Evolutionary conservation across 169 alveolate species (phyloP).

Genomic region (Eimeria sp.): DNA sequence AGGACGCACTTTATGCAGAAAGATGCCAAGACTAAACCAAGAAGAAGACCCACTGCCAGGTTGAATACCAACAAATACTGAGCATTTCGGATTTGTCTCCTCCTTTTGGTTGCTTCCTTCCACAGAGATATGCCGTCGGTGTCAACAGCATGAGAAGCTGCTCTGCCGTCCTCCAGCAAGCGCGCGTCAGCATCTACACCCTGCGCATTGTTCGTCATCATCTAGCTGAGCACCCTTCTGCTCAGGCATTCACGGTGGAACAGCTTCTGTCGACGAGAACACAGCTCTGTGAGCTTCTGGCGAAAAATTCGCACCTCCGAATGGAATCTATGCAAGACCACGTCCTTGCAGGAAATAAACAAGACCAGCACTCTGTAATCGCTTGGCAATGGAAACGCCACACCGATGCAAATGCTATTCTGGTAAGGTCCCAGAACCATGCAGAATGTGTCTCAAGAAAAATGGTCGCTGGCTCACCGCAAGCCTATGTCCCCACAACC

Average conservation of each 20-base stretch:
- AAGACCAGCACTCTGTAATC: background rate
- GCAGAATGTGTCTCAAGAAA: background rate
- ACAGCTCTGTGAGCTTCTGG: background rate
- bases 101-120: conserved; percentile 15
- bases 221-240: background rate
- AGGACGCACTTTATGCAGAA: conserved; percentile 47
- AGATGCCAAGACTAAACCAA: conserved; percentile 26
- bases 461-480: background rate
- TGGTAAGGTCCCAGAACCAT: background rate
- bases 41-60: conserved; percentile 30
- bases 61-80: conserved; percentile 52
- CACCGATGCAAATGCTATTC: background rate
- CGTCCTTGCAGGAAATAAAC: background rate
- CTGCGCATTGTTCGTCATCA: background rate
- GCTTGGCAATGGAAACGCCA: background rate
- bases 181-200: background rate
- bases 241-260: background rate
- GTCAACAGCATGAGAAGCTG: background rate
- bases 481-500: background rate
- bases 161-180: conserved; percentile 58
- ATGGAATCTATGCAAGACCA: background rate
- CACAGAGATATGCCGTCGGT: background rate
- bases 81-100: background rate
- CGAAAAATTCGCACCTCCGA: background rate
- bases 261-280: background rate